phyloP scores from a whole-genome alignment of 2,329 filamentous ascomycete genomes.

The Beauveria varroae region DNA sequence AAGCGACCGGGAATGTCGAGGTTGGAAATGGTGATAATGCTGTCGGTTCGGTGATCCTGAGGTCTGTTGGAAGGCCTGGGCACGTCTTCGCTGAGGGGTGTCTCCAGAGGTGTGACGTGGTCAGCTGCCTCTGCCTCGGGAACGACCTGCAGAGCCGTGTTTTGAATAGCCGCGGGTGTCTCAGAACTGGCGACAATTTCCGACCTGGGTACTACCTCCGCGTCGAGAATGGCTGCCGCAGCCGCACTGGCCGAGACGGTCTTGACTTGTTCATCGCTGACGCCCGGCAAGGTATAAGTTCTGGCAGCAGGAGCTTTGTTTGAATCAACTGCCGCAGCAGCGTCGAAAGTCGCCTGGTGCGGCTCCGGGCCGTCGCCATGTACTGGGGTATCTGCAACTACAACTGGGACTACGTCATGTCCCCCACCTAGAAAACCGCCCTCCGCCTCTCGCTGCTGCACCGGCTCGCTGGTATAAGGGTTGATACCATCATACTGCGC shows the following conservation, averaged over 20 bases:
- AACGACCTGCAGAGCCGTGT: conserved; percentile 10
- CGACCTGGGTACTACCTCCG: background rate
- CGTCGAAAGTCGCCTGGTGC: background rate
- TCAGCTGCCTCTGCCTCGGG: conserved; percentile 15
- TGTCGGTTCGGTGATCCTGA: conserved; percentile 28
- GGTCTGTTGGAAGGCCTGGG: conserved; percentile 6
- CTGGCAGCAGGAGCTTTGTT: conserved; percentile 9
- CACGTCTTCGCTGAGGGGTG: conserved; percentile 12
- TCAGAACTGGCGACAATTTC: background rate
- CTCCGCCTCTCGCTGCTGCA: conserved; percentile 16
- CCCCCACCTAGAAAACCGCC: conserved; percentile 2
- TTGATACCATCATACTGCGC: conserved; percentile 50
- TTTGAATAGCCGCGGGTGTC: background rate
- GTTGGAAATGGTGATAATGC: conserved; percentile 52
- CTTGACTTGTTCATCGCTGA: background rate
- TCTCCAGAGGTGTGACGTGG: conserved; percentile 8
- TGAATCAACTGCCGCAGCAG: background rate
- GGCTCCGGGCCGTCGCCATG: conserved; percentile 9
- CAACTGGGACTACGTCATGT: conserved; percentile 8
- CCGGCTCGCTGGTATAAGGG: conserved; percentile 45
- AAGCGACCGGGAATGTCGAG: conserved; percentile 65
- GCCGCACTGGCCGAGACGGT: background rate
- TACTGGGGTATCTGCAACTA: conserved; percentile 5
- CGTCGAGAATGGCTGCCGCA: conserved; percentile 2
- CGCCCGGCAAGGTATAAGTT: conserved; percentile 12